phyloP scores from a whole-genome alignment of 2,329 filamentous ascomycete species.

The Gaeumannomyces tritici region DNA sequence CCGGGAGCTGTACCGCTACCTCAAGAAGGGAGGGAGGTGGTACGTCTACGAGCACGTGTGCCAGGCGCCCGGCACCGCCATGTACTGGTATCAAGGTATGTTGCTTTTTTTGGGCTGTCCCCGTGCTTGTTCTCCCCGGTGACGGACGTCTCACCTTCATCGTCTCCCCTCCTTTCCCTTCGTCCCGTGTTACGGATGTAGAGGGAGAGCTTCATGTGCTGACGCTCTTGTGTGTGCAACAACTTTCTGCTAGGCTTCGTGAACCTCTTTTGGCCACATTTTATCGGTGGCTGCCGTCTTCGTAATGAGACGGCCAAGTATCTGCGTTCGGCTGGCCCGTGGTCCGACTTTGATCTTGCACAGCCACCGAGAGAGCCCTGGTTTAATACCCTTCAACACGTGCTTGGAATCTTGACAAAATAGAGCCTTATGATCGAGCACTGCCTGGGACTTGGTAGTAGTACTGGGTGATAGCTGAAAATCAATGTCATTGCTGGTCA shows the following conservation, averaged over 20 bases:
- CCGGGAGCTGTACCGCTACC: constrained; percentile 41
- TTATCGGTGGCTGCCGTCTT: constrained; percentile 42
- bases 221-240: neutral
- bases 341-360: constrained; percentile 37
- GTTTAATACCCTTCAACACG: constrained; percentile 35
- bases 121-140: neutral
- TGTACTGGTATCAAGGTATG: constrained; percentile 43
- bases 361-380: constrained; percentile 29
- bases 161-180: neutral
- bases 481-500: no score
- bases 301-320: constrained; percentile 36
- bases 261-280: constrained; percentile 41
- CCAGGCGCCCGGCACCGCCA: constrained; percentile 24
- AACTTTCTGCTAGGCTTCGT: constrained; percentile 18
- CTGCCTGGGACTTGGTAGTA: no score
- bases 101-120: constrained; percentile 6
- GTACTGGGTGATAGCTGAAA: no score
- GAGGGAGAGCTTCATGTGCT: neutral
- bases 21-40: constrained; percentile 54
- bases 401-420: constrained; percentile 43
- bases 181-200: neutral
- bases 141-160: no score
- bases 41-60: constrained; percentile 54
- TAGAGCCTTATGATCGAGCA: constrained; percentile 12
- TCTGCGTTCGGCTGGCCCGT: constrained; percentile 38